Evolutionary conservation across 2,329 filamentous ascomycete species (phyloP), one percentile per base, ranked within the genome.

Genomic region (Thermoascus crustaceus): DNA sequence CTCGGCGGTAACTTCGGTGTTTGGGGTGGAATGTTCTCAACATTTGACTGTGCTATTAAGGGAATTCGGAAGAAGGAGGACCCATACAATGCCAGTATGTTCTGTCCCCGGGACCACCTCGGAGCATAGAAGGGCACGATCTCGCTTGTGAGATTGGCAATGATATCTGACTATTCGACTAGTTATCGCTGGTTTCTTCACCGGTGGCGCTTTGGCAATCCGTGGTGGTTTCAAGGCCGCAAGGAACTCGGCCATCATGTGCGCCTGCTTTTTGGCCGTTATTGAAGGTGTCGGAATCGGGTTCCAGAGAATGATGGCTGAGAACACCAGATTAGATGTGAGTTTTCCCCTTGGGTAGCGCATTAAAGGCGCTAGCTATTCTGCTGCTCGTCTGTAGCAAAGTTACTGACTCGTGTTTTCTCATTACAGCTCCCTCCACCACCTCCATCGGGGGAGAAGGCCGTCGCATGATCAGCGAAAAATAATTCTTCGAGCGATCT

Each of bases 231-330:
- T 82, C 63, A 88, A 85, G 70, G 86, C 89, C 14, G 87, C 91
- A 45, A 76, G 91, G 53, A 96, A 96, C 66, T 88, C 86, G 41
- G 91, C 91, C 44, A 96, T 98, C 54, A 91, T 89, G 49, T 96
- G 91, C 62, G 91, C 86, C 17, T 84, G 94, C 46, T 75, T 98
- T 54, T 72, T 98, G 30, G 91, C 85, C 33, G 89, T 98, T 47
- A 96, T 98, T 45, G 89, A 98, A 66, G 89, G 91, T 53, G 91
- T 96, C 37, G 89, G 89, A 52, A 96, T 98, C 57, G 88, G 85
- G 6, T 89, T 95, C 69, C 83, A 87, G 63, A 81, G 88, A 63
- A 87, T 94, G 82, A 84, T 94, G 76, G 85, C 88, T 22, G 84
- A 87, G 45, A 82, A 81, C 61, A 94, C 86, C 45, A 82, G 82